phyloP scores from a whole-genome alignment of 306 rosid genomes.

The Pterocarpus santalinus region DNA sequence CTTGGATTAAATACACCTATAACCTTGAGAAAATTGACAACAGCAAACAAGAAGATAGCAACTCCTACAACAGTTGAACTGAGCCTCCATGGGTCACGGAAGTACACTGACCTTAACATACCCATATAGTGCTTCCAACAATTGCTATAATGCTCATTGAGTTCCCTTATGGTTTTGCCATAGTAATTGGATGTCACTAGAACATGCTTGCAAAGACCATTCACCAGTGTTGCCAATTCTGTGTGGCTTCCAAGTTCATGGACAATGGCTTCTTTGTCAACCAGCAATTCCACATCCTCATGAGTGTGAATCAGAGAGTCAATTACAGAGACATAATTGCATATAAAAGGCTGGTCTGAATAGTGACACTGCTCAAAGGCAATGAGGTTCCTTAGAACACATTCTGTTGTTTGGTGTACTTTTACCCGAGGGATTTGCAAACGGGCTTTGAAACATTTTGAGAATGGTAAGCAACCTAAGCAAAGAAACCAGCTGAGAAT shows the following conservation, averaged over 20 bases:
- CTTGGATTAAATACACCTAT: slow-evolving; percentile 27
- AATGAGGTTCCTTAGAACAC: slow-evolving; percentile 59
- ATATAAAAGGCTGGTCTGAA: slow-evolving; percentile 50
- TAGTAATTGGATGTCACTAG: slow-evolving; percentile 40
- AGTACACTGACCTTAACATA: slow-evolving; percentile 30
- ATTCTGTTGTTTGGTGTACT: slow-evolving; percentile 46
- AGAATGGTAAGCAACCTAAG: slow-evolving; percentile 43
- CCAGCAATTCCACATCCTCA: slow-evolving; percentile 60
- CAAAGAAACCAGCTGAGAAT: slow-evolving; percentile 40
- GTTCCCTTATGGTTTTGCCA: slow-evolving; percentile 18
- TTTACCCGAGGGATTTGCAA: slow-evolving; percentile 37
- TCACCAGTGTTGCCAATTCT: slow-evolving; percentile 48
- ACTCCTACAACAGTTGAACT: slow-evolving; percentile 44
- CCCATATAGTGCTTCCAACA: slow-evolving; percentile 48
- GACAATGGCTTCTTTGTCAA: slow-evolving; percentile 45
- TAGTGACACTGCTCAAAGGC: slow-evolving; percentile 70
- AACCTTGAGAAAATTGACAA: slow-evolving; percentile 37
- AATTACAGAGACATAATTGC: slow-evolving; percentile 58
- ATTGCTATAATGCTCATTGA: slow-evolving; percentile 43
- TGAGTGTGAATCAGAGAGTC: slow-evolving; percentile 54
- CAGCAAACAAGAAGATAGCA: slow-evolving; percentile 41
- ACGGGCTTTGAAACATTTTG: not conserved
- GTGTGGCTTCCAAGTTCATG: slow-evolving; percentile 51
- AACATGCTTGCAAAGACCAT: slow-evolving; percentile 44
- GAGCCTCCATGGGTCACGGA: slow-evolving; percentile 50